Percentiles rank a stretch among this genome's conserved stretches.
These are phyloP conservation scores for Pseudogymnoascus sp. DNA, from an alignment of 2,329 filamentous ascomycete genomes.

Conservation along the genomic window DNA sequence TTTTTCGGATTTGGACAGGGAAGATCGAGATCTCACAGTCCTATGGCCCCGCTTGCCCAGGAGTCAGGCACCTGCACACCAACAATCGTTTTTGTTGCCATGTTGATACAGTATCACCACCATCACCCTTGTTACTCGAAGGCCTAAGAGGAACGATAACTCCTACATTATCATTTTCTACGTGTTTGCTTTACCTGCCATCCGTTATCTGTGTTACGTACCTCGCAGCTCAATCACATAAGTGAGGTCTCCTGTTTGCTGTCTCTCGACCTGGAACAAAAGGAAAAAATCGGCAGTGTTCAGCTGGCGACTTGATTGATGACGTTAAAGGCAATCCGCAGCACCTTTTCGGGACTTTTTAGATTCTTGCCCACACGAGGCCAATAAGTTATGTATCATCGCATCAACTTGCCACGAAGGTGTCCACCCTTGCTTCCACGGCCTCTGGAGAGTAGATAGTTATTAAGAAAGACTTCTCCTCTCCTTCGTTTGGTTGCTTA, in stretches of 20 bases:
- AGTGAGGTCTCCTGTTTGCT: neutral
- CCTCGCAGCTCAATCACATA: no score
- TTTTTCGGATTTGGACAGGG: neutral
- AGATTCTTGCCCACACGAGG: neutral
- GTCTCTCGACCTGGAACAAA: neutral
- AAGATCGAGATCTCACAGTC: neutral
- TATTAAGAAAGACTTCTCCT: no score
- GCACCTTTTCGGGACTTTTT: neutral
- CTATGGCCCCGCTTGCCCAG: neutral
- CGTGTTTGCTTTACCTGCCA: no score
- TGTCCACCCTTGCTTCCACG: no score
- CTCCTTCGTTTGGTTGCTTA: no score
- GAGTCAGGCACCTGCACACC: neutral
- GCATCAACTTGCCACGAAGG: no score
- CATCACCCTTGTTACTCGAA: neutral
- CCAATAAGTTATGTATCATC: no score
- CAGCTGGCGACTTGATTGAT: neutral
- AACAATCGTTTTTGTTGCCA: neutral
- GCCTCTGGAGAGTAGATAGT: no score
- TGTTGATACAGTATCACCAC: neutral
- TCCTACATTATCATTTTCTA: neutral
- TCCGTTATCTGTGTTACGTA: no score
- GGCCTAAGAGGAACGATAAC: neutral
- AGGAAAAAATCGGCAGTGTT: no score
- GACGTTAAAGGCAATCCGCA: neutral